A percentile compares a stretch with the other conserved stretches of the same genome.
These are phyloP conservation scores for Globisporangium yorkense DNA, from an alignment of 352 stramenopile species.

Conservation along the genomic window DNA sequence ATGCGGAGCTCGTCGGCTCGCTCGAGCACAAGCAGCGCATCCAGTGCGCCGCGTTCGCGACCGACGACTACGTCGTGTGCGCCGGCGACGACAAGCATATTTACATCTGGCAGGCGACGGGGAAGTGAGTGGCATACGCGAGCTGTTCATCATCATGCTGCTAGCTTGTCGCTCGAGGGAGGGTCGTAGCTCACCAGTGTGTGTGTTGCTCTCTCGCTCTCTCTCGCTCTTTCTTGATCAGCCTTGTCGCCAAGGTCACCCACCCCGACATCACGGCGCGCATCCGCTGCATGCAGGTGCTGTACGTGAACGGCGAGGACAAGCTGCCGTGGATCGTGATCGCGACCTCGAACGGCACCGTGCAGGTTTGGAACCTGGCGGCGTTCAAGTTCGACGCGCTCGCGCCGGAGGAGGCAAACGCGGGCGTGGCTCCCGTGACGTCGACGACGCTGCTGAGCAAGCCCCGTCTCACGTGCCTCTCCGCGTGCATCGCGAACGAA, in stretches of 20 bases:
- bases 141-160: not conserved
- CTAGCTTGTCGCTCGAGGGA: not conserved
- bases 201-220: not conserved
- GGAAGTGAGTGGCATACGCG: slow-evolving; percentile 39
- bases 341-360: slow-evolving; percentile 63
- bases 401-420: slow-evolving; percentile 53
- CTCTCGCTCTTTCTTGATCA: not conserved
- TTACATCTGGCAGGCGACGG: slow-evolving; percentile 74
- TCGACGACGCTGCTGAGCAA: slow-evolving; percentile 69
- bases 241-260: slow-evolving; percentile 58
- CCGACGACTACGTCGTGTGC: slow-evolving; percentile 69
- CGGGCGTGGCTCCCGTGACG: slow-evolving; percentile 38
- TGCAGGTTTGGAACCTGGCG: slow-evolving; percentile 79
- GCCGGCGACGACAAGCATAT: slow-evolving; percentile 76
- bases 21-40: slow-evolving; percentile 73
- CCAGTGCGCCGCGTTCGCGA: slow-evolving; percentile 66
- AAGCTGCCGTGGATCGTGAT: slow-evolving; percentile 65
- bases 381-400: slow-evolving; percentile 47
- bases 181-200: too few relatives aligned
- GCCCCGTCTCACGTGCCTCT: slow-evolving; percentile 69
- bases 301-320: slow-evolving; percentile 56
- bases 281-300: slow-evolving; percentile 70
- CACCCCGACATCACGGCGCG: slow-evolving; percentile 57
- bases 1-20: slow-evolving; percentile 64
- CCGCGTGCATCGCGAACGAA: slow-evolving; percentile 41